Base-by-base conservation (phyloP, 148 eudicot genomes). In the Rhododendron griersonianum region DNA sequence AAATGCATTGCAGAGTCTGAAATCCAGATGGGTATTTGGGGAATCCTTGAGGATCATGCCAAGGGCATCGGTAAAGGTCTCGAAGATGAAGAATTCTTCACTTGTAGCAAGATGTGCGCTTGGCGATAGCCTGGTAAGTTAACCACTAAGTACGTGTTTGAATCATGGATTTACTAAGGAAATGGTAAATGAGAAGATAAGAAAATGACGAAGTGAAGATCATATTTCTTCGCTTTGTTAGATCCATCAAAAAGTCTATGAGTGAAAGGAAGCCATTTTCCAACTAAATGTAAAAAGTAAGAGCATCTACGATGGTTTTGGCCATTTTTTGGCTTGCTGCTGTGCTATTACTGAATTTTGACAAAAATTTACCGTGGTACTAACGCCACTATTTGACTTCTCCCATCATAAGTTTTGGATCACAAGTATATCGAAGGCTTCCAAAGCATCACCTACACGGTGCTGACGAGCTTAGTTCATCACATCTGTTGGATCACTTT, bases 121-220 rank as follows among this genome's bases (percentile, higher is more conserved):
- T 84, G 99, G 99, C 76, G 99, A 98, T 89, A 98, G 98, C 89
- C 87, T 98, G 96, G 99, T 97, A 87, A 93, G 98, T 89, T 47
- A 0, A 35, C 9, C 35, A 7, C 30, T 1, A 25, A 61, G 76
- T 9, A 71, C 33, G 76, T 33, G 35, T 69, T 69, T 69, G 75
- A 69, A 69, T 69, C 75, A 0, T 69, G 37, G 37, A 69, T 65
- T 65, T 69, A 13, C 13, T 23, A 5, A 28, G 39, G 16, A 3
- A 19, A 21, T 63, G 71, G 71, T 63, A 63, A 63, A 21, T 63
- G 71, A 63, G 28, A 23, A 63, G 28, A 23, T 21, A 63, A 23
- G 11, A 63, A 63, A 69, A 10, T 11, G 37, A 69, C 30, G 75
- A 69, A 69, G 7, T 11, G 37, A 69, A 69, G 75, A 69, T 69